Conservation (phyloP, 768 basidiomycete species). For the Hypsizygus marmoreus region DNA sequence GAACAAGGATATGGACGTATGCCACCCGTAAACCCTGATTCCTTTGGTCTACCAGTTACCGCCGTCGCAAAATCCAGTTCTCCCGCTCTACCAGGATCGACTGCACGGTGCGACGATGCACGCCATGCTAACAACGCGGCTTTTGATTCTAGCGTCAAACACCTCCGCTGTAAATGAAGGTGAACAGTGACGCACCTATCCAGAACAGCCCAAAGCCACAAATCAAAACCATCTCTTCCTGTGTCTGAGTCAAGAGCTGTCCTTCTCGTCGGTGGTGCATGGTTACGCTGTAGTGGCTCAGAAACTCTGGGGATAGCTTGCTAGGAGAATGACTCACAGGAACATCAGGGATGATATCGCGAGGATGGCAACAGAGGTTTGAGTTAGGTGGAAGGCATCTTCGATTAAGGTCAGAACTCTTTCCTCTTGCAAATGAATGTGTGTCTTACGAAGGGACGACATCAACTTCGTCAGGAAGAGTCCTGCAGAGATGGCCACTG, state of each 20-base stretch:
- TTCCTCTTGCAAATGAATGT: not conserved
- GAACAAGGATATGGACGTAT: conserved; percentile 55
- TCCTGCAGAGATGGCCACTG: conserved; percentile 47
- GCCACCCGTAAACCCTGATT: conserved; percentile 18
- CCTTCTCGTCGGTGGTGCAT: conserved; percentile 68
- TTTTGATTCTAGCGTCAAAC: conserved; percentile 20
- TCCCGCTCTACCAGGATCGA: conserved; percentile 22
- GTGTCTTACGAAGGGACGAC: conserved; percentile 43
- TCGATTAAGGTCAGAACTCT: conserved; percentile 5
- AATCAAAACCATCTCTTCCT: conserved; percentile 76
- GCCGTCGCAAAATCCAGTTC: conserved; percentile 15
- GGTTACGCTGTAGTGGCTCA: conserved; percentile 48
- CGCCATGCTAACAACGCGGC: conserved; percentile 47
- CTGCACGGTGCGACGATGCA: conserved; percentile 33
- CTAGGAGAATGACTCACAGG: conserved; percentile 48
- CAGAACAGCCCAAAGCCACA: conserved; percentile 73
- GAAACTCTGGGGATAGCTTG: not conserved
- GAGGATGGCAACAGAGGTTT: conserved; percentile 72
- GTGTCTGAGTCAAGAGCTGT: conserved; percentile 62
- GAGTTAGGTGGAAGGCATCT: conserved; percentile 70
- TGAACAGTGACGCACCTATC: conserved; percentile 55
- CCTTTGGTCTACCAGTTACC: conserved; percentile 11
- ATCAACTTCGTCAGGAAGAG: conserved; percentile 55
- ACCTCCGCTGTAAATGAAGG: conserved; percentile 1
- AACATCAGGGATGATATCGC: conserved; percentile 66